Conservation (phyloP, 2,329 filamentous ascomycete genomes). For the Sarocladium brachiariae region DNA sequence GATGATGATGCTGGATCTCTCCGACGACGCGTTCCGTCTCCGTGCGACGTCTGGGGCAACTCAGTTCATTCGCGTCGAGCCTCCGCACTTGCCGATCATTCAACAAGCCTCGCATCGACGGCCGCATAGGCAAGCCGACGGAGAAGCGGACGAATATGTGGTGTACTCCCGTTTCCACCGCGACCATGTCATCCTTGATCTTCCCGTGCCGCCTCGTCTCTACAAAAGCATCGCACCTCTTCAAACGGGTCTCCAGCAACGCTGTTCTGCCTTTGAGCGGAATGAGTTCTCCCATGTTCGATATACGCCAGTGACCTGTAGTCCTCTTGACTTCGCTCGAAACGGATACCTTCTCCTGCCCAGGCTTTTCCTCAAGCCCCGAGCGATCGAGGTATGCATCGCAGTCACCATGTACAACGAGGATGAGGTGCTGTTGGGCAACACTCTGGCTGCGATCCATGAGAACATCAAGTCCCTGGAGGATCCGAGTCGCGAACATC, state of each 20-base stretch:
- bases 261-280: background rate
- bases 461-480: background rate
- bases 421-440: background rate
- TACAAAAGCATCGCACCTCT: background rate
- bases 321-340: background rate
- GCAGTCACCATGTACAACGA: background rate
- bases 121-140: background rate
- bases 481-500: background rate
- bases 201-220: background rate
- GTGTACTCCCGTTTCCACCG: background rate
- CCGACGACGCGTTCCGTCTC: background rate
- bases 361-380: background rate
- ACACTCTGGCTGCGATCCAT: background rate
- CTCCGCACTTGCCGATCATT: background rate
- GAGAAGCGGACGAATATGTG: background rate
- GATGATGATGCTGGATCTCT: background rate
- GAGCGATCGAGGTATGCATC: background rate
- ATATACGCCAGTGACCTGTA: background rate
- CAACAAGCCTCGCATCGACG: background rate
- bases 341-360: background rate
- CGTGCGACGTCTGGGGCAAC: background rate
- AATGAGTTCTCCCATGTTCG: background rate
- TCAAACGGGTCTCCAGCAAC: background rate
- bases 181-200: background rate
- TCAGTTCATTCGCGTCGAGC: background rate